A percentile compares a stretch with the other conserved stretches of the same genome.
Evolutionary conservation across 208 protist genomes (phyloP).

Genomic region (Acanthamoeba rhysodes): DNA sequence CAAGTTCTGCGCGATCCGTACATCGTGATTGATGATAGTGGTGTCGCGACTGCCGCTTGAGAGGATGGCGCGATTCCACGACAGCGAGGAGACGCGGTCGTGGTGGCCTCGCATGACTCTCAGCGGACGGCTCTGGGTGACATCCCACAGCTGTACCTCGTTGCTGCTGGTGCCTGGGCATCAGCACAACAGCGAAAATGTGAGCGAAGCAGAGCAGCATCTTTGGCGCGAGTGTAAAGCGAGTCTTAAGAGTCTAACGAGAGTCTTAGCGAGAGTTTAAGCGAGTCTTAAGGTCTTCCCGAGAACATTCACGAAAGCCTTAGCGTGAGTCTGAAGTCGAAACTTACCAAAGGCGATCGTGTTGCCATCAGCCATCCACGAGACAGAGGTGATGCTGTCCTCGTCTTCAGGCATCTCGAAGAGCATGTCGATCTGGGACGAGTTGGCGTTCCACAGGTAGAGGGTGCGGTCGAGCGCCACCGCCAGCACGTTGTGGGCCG

Average conservation of each 20-base stretch:
- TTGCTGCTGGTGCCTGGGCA: slow-evolving; percentile 84
- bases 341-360: slow-evolving; percentile 88
- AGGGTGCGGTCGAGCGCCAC: slow-evolving; percentile 97
- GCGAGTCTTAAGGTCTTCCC: too few species aligned
- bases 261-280: too few species aligned
- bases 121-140: slow-evolving; percentile 86
- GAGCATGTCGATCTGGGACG: slow-evolving; percentile 94
- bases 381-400: slow-evolving; percentile 94
- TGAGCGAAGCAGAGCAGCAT: neutral
- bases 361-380: slow-evolving; percentile 94
- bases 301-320: too few species aligned
- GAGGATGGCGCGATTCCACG: slow-evolving; percentile 96
- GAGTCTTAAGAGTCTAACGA: too few species aligned
- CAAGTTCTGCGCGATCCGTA: slow-evolving; percentile 90
- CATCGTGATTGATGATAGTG: slow-evolving; percentile 96
- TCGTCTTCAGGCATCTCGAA: slow-evolving; percentile 86
- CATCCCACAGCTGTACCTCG: slow-evolving; percentile 92
- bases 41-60: slow-evolving; percentile 96
- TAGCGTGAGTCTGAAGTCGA: neutral
- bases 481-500: slow-evolving; percentile 93
- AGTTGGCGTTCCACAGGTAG: slow-evolving; percentile 99
- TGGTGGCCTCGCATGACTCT: slow-evolving; percentile 93
- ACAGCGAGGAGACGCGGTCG: slow-evolving; percentile 94
- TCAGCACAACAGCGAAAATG: neutral
- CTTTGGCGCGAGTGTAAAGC: too few species aligned